Conservation (phyloP, 1,284 basidiomycete species). For the Amylostereum areolatum region DNA sequence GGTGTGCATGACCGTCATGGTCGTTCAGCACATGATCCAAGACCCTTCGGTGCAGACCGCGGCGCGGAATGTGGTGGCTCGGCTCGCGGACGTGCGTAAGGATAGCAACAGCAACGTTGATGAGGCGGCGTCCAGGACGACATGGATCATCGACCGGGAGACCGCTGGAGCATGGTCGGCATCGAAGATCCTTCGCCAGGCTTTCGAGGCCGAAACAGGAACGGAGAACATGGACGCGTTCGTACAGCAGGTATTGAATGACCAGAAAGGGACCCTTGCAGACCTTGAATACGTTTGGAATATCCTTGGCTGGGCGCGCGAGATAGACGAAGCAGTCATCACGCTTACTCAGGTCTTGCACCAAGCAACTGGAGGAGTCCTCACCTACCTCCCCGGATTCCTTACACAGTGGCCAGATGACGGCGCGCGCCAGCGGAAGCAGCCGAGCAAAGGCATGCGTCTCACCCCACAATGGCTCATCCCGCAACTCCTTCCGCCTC, state of each 20-base stretch:
- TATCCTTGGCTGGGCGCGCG: constrained; percentile 9
- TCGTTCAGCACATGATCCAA: neutral
- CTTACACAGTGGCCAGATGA: constrained; percentile 5
- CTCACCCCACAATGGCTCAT: constrained; percentile 1
- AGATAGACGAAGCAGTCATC: constrained; percentile 5
- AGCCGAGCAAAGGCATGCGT: neutral
- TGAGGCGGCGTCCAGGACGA: neutral
- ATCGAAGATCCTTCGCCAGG: neutral
- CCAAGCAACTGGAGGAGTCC: constrained; percentile 4
- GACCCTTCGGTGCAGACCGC: neutral
- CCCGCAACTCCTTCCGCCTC: constrained; percentile 6
- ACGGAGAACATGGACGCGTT: constrained; percentile 7
- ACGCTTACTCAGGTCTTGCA: constrained; percentile 3
- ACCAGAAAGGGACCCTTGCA: neutral
- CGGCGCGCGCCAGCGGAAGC: neutral
- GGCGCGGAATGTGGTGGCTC: neutral
- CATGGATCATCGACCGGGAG: neutral
- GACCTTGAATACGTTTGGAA: constrained; percentile 9
- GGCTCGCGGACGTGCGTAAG: neutral
- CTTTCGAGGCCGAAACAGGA: constrained; percentile 1
- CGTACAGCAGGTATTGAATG: constrained; percentile 1
- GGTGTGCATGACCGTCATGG: neutral
- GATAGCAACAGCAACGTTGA: neutral
- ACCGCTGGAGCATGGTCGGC: neutral
- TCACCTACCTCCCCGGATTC: constrained; percentile 5